phyloP scores from a whole-genome alignment of 1,139 yeast species.

The Lodderomyces theae region DNA sequence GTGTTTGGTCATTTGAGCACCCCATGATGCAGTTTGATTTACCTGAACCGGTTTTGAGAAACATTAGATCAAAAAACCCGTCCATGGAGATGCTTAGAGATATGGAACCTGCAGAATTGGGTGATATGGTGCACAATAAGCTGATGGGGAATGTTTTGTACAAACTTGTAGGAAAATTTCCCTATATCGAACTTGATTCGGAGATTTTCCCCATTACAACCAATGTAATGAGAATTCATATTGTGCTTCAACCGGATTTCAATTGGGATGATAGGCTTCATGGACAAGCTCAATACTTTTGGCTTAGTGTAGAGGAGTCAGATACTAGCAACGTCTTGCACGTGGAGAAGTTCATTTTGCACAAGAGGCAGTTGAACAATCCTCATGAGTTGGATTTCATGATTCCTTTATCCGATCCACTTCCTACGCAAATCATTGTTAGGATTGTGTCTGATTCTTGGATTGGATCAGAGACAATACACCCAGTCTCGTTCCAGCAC shows the following conservation, averaged over 20 bases:
- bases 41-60: constrained; percentile 62
- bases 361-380: constrained; percentile 52
- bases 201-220: constrained; percentile 90
- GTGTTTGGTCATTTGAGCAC: constrained; percentile 89
- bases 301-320: constrained; percentile 91
- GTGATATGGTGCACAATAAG: constrained; percentile 81
- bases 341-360: constrained; percentile 73
- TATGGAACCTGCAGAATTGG: constrained; percentile 73
- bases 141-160: constrained; percentile 68
- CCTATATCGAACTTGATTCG: constrained; percentile 66
- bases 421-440: constrained; percentile 83
- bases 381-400: constrained; percentile 84
- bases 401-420: constrained; percentile 85
- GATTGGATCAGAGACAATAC: constrained; percentile 81
- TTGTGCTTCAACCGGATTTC: constrained; percentile 70
- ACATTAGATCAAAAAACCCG: constrained; percentile 63
- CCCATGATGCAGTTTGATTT: constrained; percentile 86
- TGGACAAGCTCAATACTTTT: constrained; percentile 82
- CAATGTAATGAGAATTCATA: constrained; percentile 80
- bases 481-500: constrained; percentile 86
- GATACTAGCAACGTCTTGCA: constrained; percentile 73
- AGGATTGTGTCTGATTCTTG: constrained; percentile 80
- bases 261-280: constrained; percentile 80
- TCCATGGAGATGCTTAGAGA: constrained; percentile 71
- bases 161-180: constrained; percentile 67